Evolutionary conservation across 2,329 filamentous ascomycete genomes (phyloP).

Genomic region (Microcyclospora tardicrescens): DNA sequence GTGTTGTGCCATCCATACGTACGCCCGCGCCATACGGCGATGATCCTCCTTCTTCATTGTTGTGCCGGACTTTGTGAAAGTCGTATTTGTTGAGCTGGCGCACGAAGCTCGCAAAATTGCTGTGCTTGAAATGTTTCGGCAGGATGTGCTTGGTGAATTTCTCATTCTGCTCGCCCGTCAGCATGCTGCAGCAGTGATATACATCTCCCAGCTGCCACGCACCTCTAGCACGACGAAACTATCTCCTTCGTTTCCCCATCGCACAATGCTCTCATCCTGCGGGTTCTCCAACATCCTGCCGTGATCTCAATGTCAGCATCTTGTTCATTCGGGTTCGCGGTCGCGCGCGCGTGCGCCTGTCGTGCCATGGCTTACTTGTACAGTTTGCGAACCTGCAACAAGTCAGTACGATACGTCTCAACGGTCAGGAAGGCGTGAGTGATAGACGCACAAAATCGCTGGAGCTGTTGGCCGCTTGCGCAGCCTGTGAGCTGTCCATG

Average conservation of each 20-base stretch:
- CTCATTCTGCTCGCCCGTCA: constrained; percentile 56
- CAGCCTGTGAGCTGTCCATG: constrained; percentile 4
- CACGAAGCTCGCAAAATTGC: constrained; percentile 67
- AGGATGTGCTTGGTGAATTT: constrained; percentile 96
- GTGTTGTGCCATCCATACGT: constrained; percentile 14
- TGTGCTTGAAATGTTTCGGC: constrained; percentile 97
- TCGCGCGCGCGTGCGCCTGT: background rate
- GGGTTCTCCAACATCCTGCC: constrained; percentile 90
- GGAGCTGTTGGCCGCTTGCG: constrained; percentile 55
- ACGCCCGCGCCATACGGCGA: constrained; percentile 74
- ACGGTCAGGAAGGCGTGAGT: constrained; percentile 5
- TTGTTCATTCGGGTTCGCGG: no score
- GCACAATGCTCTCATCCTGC: constrained; percentile 78
- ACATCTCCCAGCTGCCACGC: constrained; percentile 15
- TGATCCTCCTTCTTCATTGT: constrained; percentile 73
- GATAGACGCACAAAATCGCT: constrained; percentile 76
- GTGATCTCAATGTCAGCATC: constrained; percentile 1
- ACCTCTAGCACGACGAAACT: constrained; percentile 97
- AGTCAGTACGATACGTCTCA: constrained; percentile 6
- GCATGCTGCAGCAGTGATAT: constrained; percentile 3
- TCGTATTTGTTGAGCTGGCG: constrained; percentile 51
- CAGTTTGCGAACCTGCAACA: constrained; percentile 75
- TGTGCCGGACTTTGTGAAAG: constrained; percentile 93
- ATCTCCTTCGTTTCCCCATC: constrained; percentile 90
- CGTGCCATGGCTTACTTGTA: constrained; percentile 66